Evolutionary conservation across 2,329 filamentous ascomycete genomes (phyloP).

Genomic region (Zymoseptoria crescenta): DNA sequence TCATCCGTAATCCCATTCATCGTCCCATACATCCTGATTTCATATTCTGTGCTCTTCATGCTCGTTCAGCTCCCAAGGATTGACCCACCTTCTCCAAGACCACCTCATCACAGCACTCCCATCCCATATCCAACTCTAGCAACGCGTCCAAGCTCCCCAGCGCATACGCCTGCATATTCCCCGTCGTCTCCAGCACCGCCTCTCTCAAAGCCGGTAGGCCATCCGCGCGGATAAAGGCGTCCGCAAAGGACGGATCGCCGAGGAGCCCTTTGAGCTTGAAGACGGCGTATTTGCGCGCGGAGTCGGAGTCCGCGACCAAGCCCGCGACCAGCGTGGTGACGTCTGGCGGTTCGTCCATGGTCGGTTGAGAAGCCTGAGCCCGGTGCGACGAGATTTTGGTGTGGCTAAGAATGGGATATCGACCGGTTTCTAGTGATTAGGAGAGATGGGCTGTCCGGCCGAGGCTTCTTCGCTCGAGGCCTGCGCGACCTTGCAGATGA

Average conservation of each 20-base stretch:
- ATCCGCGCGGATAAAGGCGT: constrained; percentile 87
- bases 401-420: background rate
- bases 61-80: constrained; percentile 65
- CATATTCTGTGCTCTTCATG: constrained; percentile 61
- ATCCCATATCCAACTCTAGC: constrained; percentile 94
- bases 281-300: constrained; percentile 93
- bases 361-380: background rate
- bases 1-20: background rate
- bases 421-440: background rate
- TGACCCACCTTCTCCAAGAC: constrained; percentile 55
- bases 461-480: constrained; percentile 15
- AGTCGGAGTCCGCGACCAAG: constrained; percentile 65
- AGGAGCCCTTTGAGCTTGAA: constrained; percentile 96
- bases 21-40: constrained; percentile 41
- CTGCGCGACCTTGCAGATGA: constrained; percentile 45
- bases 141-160: constrained; percentile 80
- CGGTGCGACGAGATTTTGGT: background rate
- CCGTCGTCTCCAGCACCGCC: constrained; percentile 74
- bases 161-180: constrained; percentile 93
- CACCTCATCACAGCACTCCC: constrained; percentile 76
- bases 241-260: constrained; percentile 91
- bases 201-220: constrained; percentile 74
- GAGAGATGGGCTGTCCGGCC: background rate
- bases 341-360: constrained; percentile 28
- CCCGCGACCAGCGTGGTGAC: constrained; percentile 41